Conservation (phyloP, 163 green algal species). For the Dunaliella salina region DNA sequence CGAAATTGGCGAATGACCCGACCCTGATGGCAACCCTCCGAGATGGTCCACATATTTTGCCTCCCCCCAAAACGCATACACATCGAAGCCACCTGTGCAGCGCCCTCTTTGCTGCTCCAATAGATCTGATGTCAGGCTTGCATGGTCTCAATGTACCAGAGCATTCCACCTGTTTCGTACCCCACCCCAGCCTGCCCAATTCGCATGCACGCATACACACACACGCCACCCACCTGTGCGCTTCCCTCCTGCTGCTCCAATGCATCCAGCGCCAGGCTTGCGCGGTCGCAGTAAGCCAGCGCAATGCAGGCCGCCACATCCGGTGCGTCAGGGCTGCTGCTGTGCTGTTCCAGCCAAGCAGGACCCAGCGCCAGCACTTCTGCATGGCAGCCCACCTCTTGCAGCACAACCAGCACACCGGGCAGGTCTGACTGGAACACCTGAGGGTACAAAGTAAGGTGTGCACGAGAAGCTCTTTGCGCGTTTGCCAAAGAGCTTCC, state of each 20-base stretch:
- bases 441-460: background rate
- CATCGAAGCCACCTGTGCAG: too few relatives aligned
- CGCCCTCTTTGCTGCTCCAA: background rate
- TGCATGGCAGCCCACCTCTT: slow-evolving; percentile 38
- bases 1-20: too few relatives aligned
- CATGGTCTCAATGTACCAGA: slow-evolving; percentile 37
- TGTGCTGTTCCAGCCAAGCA: slow-evolving; percentile 31
- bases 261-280: background rate
- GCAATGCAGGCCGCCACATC: slow-evolving; percentile 37
- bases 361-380: slow-evolving; percentile 13
- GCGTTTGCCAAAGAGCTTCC: too few relatives aligned
- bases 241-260: background rate
- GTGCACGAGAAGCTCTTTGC: too few relatives aligned
- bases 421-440: slow-evolving; percentile 40
- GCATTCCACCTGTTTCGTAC: slow-evolving; percentile 2
- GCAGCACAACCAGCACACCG: slow-evolving; percentile 40
- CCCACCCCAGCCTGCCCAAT: too few relatives aligned
- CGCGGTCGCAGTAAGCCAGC: slow-evolving; percentile 38
- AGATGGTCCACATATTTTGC: too few relatives aligned
- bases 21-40: too few relatives aligned
- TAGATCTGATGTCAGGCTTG: background rate
- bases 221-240: too few relatives aligned
- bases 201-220: too few relatives aligned
- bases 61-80: too few relatives aligned
- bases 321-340: slow-evolving; percentile 8